Percentiles rank a stretch among this genome's conserved stretches.
These are phyloP conservation scores for Gossypioides kirkii DNA, from an alignment of 345 rosid genomes.

Conservation along the genomic window DNA sequence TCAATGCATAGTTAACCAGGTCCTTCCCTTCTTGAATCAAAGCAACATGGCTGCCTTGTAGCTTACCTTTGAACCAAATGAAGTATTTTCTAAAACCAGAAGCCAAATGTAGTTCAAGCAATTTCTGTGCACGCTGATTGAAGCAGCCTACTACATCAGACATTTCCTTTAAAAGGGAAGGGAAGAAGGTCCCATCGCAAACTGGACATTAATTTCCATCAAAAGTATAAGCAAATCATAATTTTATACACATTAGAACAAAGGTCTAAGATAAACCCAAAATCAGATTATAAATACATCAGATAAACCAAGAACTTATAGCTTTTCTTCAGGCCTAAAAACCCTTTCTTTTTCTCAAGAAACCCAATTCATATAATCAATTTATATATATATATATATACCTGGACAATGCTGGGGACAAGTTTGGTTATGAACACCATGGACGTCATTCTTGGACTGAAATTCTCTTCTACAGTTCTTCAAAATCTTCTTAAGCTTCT, in stretches of 20 bases:
- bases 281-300: not conserved
- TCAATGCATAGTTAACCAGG: constrained; percentile 75
- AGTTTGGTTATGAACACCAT: constrained; percentile 21
- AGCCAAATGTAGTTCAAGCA: constrained; percentile 84
- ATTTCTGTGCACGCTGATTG: constrained; percentile 68
- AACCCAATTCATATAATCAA: too few species aligned
- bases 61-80: constrained; percentile 65
- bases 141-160: constrained; percentile 78
- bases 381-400: constrained; percentile 9
- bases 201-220: constrained; percentile 36
- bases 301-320: not conserved
- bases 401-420: constrained; percentile 66
- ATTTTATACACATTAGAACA: not conserved
- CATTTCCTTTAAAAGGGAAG: constrained; percentile 79
- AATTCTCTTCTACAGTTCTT: constrained; percentile 53
- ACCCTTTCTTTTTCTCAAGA: too few species aligned
- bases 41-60: constrained; percentile 41
- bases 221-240: not conserved
- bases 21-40: constrained; percentile 81
- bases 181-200: constrained; percentile 92
- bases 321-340: not conserved
- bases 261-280: not conserved
- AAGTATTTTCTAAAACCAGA: constrained; percentile 67
- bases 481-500: constrained; percentile 78
- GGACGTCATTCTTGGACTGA: constrained; percentile 20